phyloP scores from a whole-genome alignment of 305 asterid genomes.

The Fraxinus baroniana region DNA sequence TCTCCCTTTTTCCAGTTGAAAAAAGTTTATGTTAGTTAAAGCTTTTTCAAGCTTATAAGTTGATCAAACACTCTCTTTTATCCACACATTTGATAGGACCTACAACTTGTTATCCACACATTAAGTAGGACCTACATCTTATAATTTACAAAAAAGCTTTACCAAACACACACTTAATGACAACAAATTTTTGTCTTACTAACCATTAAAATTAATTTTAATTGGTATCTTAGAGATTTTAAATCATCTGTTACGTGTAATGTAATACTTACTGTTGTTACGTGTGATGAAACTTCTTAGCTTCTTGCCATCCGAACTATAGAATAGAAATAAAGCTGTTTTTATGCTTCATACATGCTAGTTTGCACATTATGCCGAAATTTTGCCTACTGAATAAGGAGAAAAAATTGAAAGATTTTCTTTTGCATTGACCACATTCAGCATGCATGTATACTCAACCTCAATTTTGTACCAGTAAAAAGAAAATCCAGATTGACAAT shows the following conservation, averaged over 20 bases:
- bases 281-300: neutral
- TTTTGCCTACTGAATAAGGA: neutral
- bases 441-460: neutral
- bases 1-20: neutral
- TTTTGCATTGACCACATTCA: neutral
- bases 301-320: neutral
- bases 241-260: neutral
- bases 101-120: neutral
- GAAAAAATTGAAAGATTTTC: neutral
- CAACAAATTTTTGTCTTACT: neutral
- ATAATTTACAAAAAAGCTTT: neutral
- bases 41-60: neutral
- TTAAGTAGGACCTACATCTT: neutral
- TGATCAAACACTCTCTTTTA: neutral
- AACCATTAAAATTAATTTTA: neutral
- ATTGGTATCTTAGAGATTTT: neutral
- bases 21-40: neutral
- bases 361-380: neutral
- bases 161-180: neutral
- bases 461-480: neutral
- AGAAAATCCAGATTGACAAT: neutral
- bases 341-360: neutral
- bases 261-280: neutral
- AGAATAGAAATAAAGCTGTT: neutral
- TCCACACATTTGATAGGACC: neutral